Base-by-base conservation (phyloP, 345 rosid genomes). In the Pugionium dolabratum region DNA sequence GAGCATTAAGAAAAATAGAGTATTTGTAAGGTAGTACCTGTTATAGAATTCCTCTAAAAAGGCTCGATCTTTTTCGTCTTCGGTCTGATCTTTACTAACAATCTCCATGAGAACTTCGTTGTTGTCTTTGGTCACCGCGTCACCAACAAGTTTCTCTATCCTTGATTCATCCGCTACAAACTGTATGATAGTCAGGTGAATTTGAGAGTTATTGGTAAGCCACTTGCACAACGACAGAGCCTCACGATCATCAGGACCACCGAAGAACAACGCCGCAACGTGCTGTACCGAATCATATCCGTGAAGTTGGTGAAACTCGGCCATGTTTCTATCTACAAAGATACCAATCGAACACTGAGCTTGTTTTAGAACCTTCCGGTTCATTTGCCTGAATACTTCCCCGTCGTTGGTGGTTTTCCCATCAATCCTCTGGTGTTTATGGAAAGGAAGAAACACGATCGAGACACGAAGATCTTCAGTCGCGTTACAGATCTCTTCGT, bases 201-300 rank as follows among this genome's bases (percentile, higher is more conserved):
- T 75, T 42, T 78, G 79, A 37, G 80, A 67, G 55, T 87, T 83
- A 4, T 69, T 45, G 0, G 78, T 72, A 11, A 92, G 71, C 74
- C 91, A 76, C 59, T 69, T 81, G 66, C 93, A 80, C 31, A 86
- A 84, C 3, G 97, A 82, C 40, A 92, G 56, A 11, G 98, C 98
- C 78, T 92, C 98, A 7, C 96, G 84, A 64, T 92, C 95, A 73
- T 92, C 98, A 11, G 91, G 80, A 26, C 98, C 98, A 18, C 93
- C 95, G 5, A 92, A 92, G 67, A 92, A 92, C 74, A 89, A 72
- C 3, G 77, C 72, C 4, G 85, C 95, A 2, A 85, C 87, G 6
- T 82, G 80, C 53, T 89, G 98, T 28, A 81, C 76, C 0, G 64
- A 33, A 6, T 74, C 83, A 28, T 69, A 69, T 5, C 79, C 79